Conservation (phyloP, 2,329 filamentous ascomycete genomes). For the Pezizomycotina sp. region DNA sequence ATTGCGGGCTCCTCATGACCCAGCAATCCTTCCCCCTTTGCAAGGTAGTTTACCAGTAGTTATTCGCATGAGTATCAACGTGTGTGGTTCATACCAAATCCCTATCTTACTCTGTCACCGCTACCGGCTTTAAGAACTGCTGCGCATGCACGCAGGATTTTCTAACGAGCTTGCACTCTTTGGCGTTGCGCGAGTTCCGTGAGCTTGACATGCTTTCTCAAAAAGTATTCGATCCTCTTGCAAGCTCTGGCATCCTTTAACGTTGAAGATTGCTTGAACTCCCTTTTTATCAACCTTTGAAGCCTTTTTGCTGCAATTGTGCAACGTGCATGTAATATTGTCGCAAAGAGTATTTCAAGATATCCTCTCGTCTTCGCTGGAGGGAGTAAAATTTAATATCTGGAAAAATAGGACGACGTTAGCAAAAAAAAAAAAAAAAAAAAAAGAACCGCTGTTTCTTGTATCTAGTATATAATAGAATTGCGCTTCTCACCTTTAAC, state of each 20-base stretch:
- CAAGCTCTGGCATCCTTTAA: slow-evolving; percentile 42
- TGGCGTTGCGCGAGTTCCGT: slow-evolving; percentile 44
- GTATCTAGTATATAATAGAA: not conserved
- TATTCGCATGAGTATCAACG: too few species aligned
- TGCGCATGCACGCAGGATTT: too few species aligned
- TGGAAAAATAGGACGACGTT: slow-evolving; percentile 38
- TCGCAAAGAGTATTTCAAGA: slow-evolving; percentile 63
- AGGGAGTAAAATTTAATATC: slow-evolving; percentile 60
- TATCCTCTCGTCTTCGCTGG: slow-evolving; percentile 62
- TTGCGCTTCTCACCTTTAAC: slow-evolving; percentile 26
- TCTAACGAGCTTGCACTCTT: too few species aligned
- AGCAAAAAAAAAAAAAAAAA: too few species aligned
- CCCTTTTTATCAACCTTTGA: slow-evolving; percentile 27
- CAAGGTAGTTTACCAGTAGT: too few species aligned
- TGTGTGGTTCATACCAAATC: too few species aligned
- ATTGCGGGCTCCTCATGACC: too few species aligned
- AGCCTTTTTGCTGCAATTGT: slow-evolving; percentile 40
- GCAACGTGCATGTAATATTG: slow-evolving; percentile 40
- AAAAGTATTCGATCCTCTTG: slow-evolving; percentile 63
- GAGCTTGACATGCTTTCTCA: slow-evolving; percentile 57
- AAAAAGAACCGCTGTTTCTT: slow-evolving; percentile 31
- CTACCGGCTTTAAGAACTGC: too few species aligned
- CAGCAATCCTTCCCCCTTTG: too few species aligned
- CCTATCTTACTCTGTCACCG: too few species aligned
- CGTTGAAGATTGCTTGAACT: slow-evolving; percentile 9